These are phyloP conservation scores for Allantophomopsis lycopodina DNA, from an alignment of 2,329 filamentous ascomycete genomes.

Conservation along the genomic window DNA sequence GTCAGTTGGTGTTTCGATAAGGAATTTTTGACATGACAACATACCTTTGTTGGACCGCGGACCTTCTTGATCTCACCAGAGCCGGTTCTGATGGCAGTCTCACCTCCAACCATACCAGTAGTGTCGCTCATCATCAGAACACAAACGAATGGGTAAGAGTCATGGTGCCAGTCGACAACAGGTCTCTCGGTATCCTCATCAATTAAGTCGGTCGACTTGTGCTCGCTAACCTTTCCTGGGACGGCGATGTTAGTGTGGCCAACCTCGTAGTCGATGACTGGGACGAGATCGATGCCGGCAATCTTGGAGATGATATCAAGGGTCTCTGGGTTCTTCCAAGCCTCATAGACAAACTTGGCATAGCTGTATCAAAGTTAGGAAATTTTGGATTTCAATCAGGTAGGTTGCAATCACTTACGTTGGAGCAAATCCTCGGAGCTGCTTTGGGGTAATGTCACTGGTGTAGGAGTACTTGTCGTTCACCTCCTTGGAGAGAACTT, in stretches of 20 bases:
- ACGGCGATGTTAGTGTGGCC: slow-evolving; percentile 42
- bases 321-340: slow-evolving; percentile 41
- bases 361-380: slow-evolving; percentile 24
- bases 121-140: slow-evolving; percentile 35
- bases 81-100: slow-evolving; percentile 45
- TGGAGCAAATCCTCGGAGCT: slow-evolving; percentile 38
- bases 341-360: slow-evolving; percentile 50
- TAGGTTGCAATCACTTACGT: slow-evolving; percentile 27
- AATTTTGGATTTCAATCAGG: background rate
- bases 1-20: slow-evolving; percentile 3
- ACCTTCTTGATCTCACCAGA: slow-evolving; percentile 29
- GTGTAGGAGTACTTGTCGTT: slow-evolving; percentile 40
- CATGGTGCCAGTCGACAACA: slow-evolving; percentile 33
- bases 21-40: background rate
- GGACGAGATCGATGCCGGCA: slow-evolving; percentile 42
- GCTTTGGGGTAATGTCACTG: slow-evolving; percentile 42
- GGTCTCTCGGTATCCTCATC: slow-evolving; percentile 19
- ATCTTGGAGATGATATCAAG: slow-evolving; percentile 38
- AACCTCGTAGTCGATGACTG: slow-evolving; percentile 41
- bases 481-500: slow-evolving; percentile 44
- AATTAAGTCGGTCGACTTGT: slow-evolving; percentile 10
- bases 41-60: slow-evolving; percentile 27
- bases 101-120: slow-evolving; percentile 32
- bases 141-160: slow-evolving; percentile 35
- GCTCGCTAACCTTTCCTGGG: slow-evolving; percentile 12